phyloP scores from a whole-genome alignment of 805 yeast species.

The Zygotorulaspora chibaensis region DNA sequence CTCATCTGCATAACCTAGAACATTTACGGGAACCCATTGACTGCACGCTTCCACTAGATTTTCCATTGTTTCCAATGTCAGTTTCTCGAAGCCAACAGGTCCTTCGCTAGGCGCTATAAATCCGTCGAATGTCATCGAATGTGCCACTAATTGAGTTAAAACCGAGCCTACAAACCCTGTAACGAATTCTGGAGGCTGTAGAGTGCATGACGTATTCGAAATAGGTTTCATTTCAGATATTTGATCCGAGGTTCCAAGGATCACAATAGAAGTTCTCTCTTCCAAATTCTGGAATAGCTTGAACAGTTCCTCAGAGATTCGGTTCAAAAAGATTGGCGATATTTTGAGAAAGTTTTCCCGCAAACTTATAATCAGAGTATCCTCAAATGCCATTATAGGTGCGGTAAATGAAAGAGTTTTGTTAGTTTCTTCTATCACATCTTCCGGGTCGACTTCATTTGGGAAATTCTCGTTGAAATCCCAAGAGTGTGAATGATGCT shows the following conservation, averaged over 20 bases:
- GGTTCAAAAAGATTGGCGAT: constrained; percentile 36
- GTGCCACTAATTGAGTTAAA: constrained; percentile 30
- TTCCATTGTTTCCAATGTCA: constrained; percentile 33
- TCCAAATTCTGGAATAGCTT: constrained; percentile 12
- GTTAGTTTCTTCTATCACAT: constrained; percentile 4
- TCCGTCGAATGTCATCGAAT: constrained; percentile 14
- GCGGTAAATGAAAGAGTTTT: constrained; percentile 13
- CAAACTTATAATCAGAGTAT: constrained; percentile 21
- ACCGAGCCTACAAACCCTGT: constrained; percentile 53
- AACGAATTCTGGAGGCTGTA: constrained; percentile 58
- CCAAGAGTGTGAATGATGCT: constrained; percentile 16
- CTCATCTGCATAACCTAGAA: constrained; percentile 19
- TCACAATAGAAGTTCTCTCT: constrained; percentile 35
- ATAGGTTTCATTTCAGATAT: constrained; percentile 23
- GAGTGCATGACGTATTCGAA: constrained; percentile 24
- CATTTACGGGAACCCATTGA: constrained; percentile 14
- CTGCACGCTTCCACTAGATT: constrained; percentile 23
- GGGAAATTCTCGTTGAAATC: constrained; percentile 29
- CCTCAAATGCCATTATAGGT: constrained; percentile 21
- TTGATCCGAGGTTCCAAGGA: constrained; percentile 31
- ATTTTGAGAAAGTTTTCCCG: constrained; percentile 30
- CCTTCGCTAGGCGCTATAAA: constrained; percentile 51
- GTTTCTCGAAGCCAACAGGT: constrained; percentile 54
- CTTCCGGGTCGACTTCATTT: constrained; percentile 22
- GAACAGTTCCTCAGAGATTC: constrained; percentile 27